These are phyloP conservation scores for Meyerozyma carpophila DNA, from an alignment of 1,139 yeast genomes.

Conservation along the genomic window DNA sequence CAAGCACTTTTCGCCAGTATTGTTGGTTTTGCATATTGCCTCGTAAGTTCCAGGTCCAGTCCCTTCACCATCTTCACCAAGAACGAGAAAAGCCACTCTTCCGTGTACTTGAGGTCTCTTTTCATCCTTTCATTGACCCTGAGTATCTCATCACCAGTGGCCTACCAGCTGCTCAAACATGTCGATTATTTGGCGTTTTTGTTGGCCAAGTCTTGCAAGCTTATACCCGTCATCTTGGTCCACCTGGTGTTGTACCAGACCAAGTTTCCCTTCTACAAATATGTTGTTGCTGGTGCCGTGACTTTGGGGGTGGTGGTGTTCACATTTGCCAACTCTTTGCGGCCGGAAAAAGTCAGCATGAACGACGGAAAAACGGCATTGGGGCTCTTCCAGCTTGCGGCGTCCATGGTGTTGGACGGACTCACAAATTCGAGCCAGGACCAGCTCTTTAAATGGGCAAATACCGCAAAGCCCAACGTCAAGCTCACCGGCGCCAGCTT, in stretches of 20 bases:
- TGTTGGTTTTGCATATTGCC: constrained; percentile 60
- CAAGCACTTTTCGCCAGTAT: constrained; percentile 72
- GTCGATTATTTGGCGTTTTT: constrained; percentile 83
- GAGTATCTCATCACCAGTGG: constrained; percentile 75
- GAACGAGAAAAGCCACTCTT: constrained; percentile 14
- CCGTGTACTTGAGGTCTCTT: constrained; percentile 35
- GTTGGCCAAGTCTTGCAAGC: constrained; percentile 87
- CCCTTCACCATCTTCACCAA: constrained; percentile 27
- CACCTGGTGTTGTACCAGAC: constrained; percentile 72
- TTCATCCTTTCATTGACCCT: constrained; percentile 69
- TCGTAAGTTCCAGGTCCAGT: constrained; percentile 23
- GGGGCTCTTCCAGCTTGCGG: constrained; percentile 57
- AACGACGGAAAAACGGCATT: constrained; percentile 39
- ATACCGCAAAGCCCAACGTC: constrained; percentile 2
- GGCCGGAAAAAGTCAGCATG: constrained; percentile 14
- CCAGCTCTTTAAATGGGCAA: constrained; percentile 51
- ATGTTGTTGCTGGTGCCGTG: constrained; percentile 67
- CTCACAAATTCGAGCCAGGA: constrained; percentile 93
- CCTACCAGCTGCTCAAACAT: constrained; percentile 69
- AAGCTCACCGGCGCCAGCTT: constrained; percentile 69
- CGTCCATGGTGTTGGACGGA: constrained; percentile 80
- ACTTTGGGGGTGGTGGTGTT: constrained; percentile 80
- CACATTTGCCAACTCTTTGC: constrained; percentile 42
- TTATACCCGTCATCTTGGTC: constrained; percentile 86
- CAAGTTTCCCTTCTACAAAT: constrained; percentile 69